Evolutionary conservation across 2,329 filamentous ascomycete genomes (phyloP), one percentile per base, ranked within the genome.

Genomic region (Rhynchosporium graminicola): DNA sequence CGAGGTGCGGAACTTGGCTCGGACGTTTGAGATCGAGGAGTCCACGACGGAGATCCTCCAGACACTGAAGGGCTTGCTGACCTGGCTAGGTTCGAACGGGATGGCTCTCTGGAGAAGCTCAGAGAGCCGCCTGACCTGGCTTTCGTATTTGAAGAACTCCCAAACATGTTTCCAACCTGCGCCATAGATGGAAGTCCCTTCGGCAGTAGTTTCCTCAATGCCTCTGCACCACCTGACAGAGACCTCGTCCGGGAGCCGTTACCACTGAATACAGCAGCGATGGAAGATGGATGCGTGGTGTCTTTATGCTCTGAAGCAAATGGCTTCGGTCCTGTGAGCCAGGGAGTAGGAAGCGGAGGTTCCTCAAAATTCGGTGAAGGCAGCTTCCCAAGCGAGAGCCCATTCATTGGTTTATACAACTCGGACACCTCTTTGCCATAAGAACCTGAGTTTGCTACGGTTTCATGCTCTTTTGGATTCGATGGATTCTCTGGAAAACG

Each of bases 161-260:
- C 67, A 64, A 73, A 71, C n/a, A 71, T 61, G 60, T 72, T 69
- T 54, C 71, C 68, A 52, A 68, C 68, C 57, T 69, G 70, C 29
- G 65, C 58, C 67, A 74, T 72, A 5, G 83, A 86, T 1, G 84
- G 83, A 8, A 87, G 71, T 0, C 80, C 83, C 64, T 82, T 84
- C 48, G 82, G 82, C 9, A 75, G 56, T 48, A 87, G 72, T 66
- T 78, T 82, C 71, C 80, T 85, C 31, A 87, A 71, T 4, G 83
- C 81, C 60, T 87, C 84, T 40, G 83, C 78, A 13, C 85, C 81
- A 3, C 79, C 79, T 1, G 85, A 87, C 15, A 80, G 78, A 20
- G 85, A 82, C 26, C 85, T 77, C 46, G 64, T 68, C 57, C 82
- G 77, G 8, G 66, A 61, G 45, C 74, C 76, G n/a, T 76, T 75